Evolutionary conservation across 2,329 filamentous ascomycete genomes (phyloP), one percentile per base, ranked within the genome.

Genomic region (Colletotrichum higginsianum): DNA sequence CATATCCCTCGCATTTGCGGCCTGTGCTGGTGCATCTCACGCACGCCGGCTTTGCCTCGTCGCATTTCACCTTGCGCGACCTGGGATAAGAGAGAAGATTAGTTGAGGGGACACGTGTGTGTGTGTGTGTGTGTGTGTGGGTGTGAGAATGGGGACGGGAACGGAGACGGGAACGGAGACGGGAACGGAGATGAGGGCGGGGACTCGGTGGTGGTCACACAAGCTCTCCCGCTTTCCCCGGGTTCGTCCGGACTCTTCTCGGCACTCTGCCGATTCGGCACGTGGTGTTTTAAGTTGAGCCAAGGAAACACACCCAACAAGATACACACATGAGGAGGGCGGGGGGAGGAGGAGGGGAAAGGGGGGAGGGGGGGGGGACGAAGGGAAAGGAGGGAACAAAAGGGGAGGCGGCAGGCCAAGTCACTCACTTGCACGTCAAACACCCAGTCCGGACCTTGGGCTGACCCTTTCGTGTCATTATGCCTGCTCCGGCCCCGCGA

Each of bases 41-140:
- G 75, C 88, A 90, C 49, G 78, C 80, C 1, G 88, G 88, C 68
- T 86, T 88, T 16, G 79, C 80, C 77, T 90, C 88, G 72, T 89
- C 87, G 76, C 88, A 90, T 76, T 89, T 89, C 47, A 89, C 84
- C 67, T 87, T 86, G 64, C 87, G 85, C 55, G 87, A 84, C 77
- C 86, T 89, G 66, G 21, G 11, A 1, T 12, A 15, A 12, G 5
- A 40, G 21, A 58, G 52, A 23, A 11, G 21, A 38, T 42, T 26
- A 65, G 42, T 21, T 16, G 26, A 8, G 15, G n/a, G 13, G 3
- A 30, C 4, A 30, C 26, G 1, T 30, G 26, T 6, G 26, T 30
- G 26, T 30, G 4, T 26, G 26, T 26, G 26, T 26, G 26, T 26
- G 23, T 26, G 26, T 30, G 11, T 8, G 21, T 11, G 16, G 21